These are phyloP conservation scores for Dioscorea zingiberensis DNA, from an alignment of 106 monocot genomes.

Conservation along the genomic window DNA sequence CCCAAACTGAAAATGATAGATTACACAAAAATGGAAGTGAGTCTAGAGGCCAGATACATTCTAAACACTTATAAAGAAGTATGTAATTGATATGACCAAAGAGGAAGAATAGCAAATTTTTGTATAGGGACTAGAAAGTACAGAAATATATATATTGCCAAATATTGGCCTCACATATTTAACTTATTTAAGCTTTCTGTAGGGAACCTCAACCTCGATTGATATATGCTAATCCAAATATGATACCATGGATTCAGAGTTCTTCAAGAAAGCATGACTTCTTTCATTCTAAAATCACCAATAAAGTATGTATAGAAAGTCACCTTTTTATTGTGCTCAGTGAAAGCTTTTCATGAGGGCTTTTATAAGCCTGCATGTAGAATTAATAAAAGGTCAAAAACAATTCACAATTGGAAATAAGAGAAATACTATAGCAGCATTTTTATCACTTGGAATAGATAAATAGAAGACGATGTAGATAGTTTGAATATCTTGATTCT, in stretches of 20 bases:
- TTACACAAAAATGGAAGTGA: neutral
- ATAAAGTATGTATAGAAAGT: neutral
- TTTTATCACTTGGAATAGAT: too few relatives aligned
- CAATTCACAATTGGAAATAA: neutral
- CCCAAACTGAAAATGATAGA: slow-evolving; percentile 61
- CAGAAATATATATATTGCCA: too few relatives aligned
- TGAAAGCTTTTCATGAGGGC: slow-evolving; percentile 89
- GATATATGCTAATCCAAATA: too few relatives aligned
- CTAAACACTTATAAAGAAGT: neutral
- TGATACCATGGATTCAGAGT: too few relatives aligned
- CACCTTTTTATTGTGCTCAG: slow-evolving; percentile 97
- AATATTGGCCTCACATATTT: too few relatives aligned
- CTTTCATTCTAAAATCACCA: too few relatives aligned
- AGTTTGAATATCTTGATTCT: too few relatives aligned
- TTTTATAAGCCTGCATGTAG: slow-evolving; percentile 74
- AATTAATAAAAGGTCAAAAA: slow-evolving; percentile 5
- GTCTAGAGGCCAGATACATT: neutral
- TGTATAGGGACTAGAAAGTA: too few relatives aligned
- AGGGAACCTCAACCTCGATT: too few relatives aligned
- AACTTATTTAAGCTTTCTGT: too few relatives aligned
- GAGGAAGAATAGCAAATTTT: neutral
- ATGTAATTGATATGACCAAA: neutral
- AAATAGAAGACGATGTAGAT: too few relatives aligned
- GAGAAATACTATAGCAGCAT: neutral
- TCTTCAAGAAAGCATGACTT: too few relatives aligned